phyloP scores from a whole-genome alignment of 495 filamentous ascomycete species.

The Pyrenula massariospora region DNA sequence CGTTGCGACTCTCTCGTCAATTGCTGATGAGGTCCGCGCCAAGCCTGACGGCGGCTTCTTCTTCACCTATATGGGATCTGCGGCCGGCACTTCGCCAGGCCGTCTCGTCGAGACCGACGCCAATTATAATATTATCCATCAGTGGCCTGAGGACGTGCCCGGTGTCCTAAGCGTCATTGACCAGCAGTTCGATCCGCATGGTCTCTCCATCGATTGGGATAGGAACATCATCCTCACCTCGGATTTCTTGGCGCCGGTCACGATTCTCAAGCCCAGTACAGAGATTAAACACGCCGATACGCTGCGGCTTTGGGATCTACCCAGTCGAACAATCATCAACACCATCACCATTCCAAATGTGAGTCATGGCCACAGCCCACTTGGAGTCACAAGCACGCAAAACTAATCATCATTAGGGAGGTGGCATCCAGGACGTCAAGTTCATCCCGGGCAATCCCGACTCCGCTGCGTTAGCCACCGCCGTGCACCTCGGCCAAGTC shows the following conservation, averaged over 20 bases:
- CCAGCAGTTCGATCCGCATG: constrained; percentile 49
- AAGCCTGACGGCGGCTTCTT: constrained; percentile 56
- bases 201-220: constrained; percentile 45
- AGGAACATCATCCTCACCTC: constrained; percentile 46
- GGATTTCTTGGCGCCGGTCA: constrained; percentile 49
- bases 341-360: constrained; percentile 52
- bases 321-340: constrained; percentile 37
- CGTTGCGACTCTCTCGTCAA: constrained; percentile 40
- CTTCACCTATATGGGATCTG: constrained; percentile 48
- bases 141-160: constrained; percentile 44
- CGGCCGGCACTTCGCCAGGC: constrained; percentile 44
- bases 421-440: constrained; percentile 54
- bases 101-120: constrained; percentile 48
- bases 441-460: constrained; percentile 52
- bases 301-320: constrained; percentile 46
- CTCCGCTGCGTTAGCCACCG: constrained; percentile 46
- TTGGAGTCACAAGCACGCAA: background rate
- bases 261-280: constrained; percentile 44
- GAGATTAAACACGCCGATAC: constrained; percentile 42
- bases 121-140: constrained; percentile 47
- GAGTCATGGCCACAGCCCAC: constrained; percentile 5
- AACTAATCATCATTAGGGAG: constrained; percentile 21
- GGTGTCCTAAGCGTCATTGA: constrained; percentile 40
- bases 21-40: constrained; percentile 51
- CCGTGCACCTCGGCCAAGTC: constrained; percentile 48